These are phyloP conservation scores for Senecio squalidus DNA, from an alignment of 140 eudicot genomes.

Conservation along the genomic window DNA sequence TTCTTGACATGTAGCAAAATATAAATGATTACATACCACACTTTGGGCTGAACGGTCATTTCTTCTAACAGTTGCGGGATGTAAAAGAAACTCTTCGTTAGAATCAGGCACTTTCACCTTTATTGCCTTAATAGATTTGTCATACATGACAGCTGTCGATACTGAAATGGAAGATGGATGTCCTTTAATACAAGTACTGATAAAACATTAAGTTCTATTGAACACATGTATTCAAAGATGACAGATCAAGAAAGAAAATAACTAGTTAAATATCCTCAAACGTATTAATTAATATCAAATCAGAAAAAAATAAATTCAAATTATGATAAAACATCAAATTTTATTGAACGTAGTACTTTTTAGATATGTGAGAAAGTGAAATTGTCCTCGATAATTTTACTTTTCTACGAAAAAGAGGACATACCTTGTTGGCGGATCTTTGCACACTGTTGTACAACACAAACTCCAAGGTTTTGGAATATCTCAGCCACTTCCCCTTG, in stretches of 20 bases:
- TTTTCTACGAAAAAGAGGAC: neutral
- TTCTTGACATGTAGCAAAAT: neutral
- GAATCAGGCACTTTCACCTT: constrained; percentile 96
- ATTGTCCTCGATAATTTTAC: neutral
- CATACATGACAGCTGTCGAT: constrained; percentile 94
- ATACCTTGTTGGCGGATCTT: constrained; percentile 98
- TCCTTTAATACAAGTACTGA: constrained; percentile 6
- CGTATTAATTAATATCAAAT: neutral
- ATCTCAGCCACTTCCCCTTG: constrained; percentile 88
- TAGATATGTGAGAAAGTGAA: neutral
- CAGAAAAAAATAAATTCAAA: neutral
- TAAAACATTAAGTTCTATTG: neutral
- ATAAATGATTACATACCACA: constrained; percentile 60
- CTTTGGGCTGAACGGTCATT: constrained; percentile 98
- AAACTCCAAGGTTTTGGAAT: constrained; percentile 90
- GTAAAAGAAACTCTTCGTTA: constrained; percentile 81
- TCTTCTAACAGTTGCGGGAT: constrained; percentile 97
- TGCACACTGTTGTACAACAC: constrained; percentile 99
- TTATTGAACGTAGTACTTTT: neutral
- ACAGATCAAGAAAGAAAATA: too few species aligned
- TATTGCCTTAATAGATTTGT: constrained; percentile 77
- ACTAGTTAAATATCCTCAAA: neutral
- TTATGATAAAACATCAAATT: neutral
- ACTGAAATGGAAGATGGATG: constrained; percentile 42
- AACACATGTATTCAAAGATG: neutral